These are phyloP conservation scores for Leccinum longicurvipes DNA, from an alignment of 768 basidiomycete genomes.

Conservation along the genomic window DNA sequence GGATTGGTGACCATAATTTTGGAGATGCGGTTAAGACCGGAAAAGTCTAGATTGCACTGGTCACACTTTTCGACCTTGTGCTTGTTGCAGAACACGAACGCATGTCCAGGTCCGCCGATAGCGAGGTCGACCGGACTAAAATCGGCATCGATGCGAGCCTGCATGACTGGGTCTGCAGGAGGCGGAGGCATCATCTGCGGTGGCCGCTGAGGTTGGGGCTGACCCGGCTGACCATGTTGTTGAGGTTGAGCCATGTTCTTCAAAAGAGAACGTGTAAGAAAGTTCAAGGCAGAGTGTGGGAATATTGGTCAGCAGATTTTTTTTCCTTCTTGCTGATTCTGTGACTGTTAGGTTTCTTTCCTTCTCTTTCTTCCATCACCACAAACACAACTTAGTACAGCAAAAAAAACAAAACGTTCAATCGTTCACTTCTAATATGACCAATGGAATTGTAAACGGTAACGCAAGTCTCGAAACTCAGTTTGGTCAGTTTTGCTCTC, in stretches of 20 bases:
- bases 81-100: conserved; percentile 55
- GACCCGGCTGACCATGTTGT: conserved; percentile 45
- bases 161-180: conserved; percentile 65
- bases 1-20: conserved; percentile 68
- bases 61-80: conserved; percentile 76
- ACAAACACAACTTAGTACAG: conserved; percentile 24
- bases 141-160: conserved; percentile 74
- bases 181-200: conserved; percentile 45
- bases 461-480: conserved; percentile 67
- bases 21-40: conserved; percentile 71
- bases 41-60: conserved; percentile 71
- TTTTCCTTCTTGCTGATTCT: conserved; percentile 19
- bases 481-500: conserved; percentile 51
- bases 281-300: conserved; percentile 6
- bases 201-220: conserved; percentile 22
- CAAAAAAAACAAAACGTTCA: conserved; percentile 31
- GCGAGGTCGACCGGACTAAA: conserved; percentile 57
- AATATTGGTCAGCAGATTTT: conserved; percentile 31
- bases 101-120: conserved; percentile 50
- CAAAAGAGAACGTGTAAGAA: neutral
- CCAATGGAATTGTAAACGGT: conserved; percentile 88
- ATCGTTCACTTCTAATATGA: conserved; percentile 60
- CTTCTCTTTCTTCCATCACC: conserved; percentile 29
- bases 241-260: conserved; percentile 56
- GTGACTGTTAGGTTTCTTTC: conserved; percentile 15